Conservation (phyloP, 1,284 basidiomycete species). For the Apiotrichum veenhuisii region DNA sequence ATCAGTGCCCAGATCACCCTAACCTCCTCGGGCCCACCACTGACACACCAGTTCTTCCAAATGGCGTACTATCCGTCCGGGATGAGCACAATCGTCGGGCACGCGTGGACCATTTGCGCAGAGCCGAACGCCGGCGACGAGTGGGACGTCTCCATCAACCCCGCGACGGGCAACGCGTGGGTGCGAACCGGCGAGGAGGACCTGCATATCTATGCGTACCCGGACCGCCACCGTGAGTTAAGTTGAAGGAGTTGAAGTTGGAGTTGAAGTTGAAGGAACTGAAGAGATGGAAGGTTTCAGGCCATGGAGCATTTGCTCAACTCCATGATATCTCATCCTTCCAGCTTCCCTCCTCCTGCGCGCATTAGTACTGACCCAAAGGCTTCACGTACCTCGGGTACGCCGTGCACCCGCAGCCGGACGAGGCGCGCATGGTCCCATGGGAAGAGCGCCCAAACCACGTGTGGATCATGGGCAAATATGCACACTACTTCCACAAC, state of each 20-base stretch:
- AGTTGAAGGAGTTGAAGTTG: too few species aligned
- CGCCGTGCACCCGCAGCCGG: constrained; percentile 10
- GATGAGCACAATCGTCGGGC: constrained; percentile 16
- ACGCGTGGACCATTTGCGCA: constrained; percentile 18
- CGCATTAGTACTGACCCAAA: background rate
- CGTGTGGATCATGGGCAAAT: constrained; percentile 27
- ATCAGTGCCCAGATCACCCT: too few species aligned
- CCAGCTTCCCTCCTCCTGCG: too few species aligned
- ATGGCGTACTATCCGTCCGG: constrained; percentile 22
- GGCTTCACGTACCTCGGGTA: constrained; percentile 20
- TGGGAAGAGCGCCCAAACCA: constrained; percentile 16
- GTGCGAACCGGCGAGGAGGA: constrained; percentile 3
- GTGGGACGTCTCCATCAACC: background rate
- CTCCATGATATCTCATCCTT: too few species aligned
- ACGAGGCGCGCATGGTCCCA: constrained; percentile 4
- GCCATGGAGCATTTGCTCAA: too few species aligned
- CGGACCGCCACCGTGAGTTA: background rate
- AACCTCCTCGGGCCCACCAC: too few species aligned
- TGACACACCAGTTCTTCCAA: constrained; percentile 21
- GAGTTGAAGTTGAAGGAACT: too few species aligned
- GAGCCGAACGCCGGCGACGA: background rate
- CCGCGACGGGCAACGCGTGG: constrained; percentile 2
- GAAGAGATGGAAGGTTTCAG: too few species aligned
- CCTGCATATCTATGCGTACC: constrained; percentile 1
- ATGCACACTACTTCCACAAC: constrained; percentile 24